Percentiles rank a stretch among this genome's conserved stretches.
phyloP scores from a whole-genome alignment of 1,139 yeast genomes.

The Hansenula lynferdii region DNA sequence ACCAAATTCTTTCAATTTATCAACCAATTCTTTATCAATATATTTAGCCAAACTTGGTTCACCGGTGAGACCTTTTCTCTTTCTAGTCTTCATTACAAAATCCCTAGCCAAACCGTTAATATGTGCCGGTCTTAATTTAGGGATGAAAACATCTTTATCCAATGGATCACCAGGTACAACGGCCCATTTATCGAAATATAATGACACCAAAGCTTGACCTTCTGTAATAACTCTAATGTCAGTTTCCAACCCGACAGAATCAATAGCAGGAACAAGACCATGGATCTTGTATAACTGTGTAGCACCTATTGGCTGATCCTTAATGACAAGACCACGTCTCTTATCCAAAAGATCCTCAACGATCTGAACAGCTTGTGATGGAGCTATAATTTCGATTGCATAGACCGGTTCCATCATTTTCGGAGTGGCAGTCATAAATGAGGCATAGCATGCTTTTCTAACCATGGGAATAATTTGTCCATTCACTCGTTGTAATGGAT shows the following conservation, averaged over 20 bases:
- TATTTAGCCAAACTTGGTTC: conserved; percentile 73
- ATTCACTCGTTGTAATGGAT: conserved; percentile 45
- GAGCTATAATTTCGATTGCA: conserved; percentile 54
- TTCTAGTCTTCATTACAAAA: conserved; percentile 82
- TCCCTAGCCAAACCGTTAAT: conserved; percentile 73
- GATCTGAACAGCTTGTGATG: conserved; percentile 39
- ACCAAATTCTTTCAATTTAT: conserved; percentile 48
- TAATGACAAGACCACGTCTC: conserved; percentile 64
- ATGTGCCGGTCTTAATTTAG: conserved; percentile 73
- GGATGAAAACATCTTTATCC: conserved; percentile 58
- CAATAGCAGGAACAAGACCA: conserved; percentile 82
- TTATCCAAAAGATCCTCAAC: conserved; percentile 49
- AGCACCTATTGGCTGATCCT: conserved; percentile 61
- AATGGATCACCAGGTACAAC: conserved; percentile 90
- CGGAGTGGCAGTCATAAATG: conserved; percentile 76
- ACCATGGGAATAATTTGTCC: conserved; percentile 83
- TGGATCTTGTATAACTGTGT: conserved; percentile 60
- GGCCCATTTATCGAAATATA: conserved; percentile 69
- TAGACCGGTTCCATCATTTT: conserved; percentile 80
- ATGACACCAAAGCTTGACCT: conserved; percentile 71
- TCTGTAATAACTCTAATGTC: conserved; percentile 74
- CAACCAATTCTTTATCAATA: conserved; percentile 56
- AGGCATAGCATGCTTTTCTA: conserved; percentile 81
- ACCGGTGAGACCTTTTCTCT: conserved; percentile 77
- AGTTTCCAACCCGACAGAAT: conserved; percentile 83